Evolutionary conservation across 73 alveolate genomes (phyloP).

Genomic region (Stentor roeselii): DNA sequence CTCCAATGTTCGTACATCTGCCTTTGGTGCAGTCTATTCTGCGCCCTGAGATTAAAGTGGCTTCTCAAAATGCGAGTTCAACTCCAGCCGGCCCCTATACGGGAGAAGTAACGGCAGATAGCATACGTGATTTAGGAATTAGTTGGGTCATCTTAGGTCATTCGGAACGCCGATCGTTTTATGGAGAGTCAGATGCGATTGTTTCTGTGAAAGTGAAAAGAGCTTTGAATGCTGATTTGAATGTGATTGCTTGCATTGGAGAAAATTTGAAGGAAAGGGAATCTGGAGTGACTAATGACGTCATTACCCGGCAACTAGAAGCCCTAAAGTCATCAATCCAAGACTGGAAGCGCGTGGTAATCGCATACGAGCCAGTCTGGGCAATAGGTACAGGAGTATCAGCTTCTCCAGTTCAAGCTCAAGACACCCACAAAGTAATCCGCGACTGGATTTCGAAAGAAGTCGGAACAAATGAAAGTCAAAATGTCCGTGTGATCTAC

Average conservation of each 20-base stretch:
- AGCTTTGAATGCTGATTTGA: slow-evolving; percentile 75
- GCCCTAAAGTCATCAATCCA: slow-evolving; percentile 77
- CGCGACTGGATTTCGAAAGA: slow-evolving; percentile 74
- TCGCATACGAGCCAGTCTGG: slow-evolving; percentile 99
- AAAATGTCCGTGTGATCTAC: slow-evolving; percentile 67
- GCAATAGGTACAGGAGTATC: slow-evolving; percentile 99
- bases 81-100: slow-evolving; percentile 97
- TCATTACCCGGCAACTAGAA: slow-evolving; percentile 75
- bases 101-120: slow-evolving; percentile 96
- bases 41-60: slow-evolving; percentile 50
- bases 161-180: slow-evolving; percentile 92
- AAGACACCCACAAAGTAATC: slow-evolving; percentile 90
- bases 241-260: slow-evolving; percentile 88
- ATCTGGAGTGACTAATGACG: slow-evolving; percentile 77
- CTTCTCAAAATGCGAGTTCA: slow-evolving; percentile 83
- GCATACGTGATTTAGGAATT: slow-evolving; percentile 90
- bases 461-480: slow-evolving; percentile 59
- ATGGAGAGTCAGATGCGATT: slow-evolving; percentile 80
- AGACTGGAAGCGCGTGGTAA: slow-evolving; percentile 92
- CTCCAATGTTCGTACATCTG: slow-evolving; percentile 78
- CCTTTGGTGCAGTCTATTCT: slow-evolving; percentile 49
- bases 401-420: slow-evolving; percentile 98
- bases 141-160: slow-evolving; percentile 93
- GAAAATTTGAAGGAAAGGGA: slow-evolving; percentile 96
- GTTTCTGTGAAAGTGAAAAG: slow-evolving; percentile 91